These are phyloP conservation scores for Jackrogersella multiformis DNA, from an alignment of 495 filamentous ascomycete species.

Conservation along the genomic window DNA sequence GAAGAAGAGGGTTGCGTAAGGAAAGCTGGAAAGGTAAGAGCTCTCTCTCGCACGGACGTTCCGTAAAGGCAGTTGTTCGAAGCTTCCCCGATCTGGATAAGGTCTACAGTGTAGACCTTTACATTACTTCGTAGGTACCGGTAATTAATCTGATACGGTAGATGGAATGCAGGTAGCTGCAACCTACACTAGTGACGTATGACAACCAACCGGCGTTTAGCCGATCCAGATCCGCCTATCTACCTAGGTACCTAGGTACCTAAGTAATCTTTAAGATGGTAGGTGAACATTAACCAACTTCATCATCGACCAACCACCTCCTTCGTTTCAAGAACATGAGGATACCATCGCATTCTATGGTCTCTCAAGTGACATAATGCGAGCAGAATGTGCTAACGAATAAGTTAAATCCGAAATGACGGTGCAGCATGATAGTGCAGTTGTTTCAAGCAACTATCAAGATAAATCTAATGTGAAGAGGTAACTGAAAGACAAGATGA, in stretches of 20 bases:
- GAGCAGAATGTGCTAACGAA: neutral
- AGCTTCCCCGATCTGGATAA: constrained; percentile 28
- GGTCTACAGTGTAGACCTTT: too few species aligned
- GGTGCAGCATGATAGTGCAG: constrained; percentile 2
- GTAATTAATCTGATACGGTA: constrained; percentile 21
- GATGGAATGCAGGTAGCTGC: constrained; percentile 3
- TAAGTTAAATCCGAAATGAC: neutral
- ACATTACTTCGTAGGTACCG: too few species aligned
- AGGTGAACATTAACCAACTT: neutral
- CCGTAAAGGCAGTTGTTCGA: constrained; percentile 13
- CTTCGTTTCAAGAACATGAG: constrained; percentile 5
- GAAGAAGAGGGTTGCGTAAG: constrained; percentile 6
- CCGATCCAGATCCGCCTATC: constrained; percentile 1
- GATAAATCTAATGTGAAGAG: constrained; percentile 3
- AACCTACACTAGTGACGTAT: neutral
- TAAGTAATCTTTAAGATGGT: too few species aligned
- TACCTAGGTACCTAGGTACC: too few species aligned
- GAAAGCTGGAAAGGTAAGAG: constrained; percentile 1
- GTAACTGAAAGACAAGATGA: constrained; percentile 62
- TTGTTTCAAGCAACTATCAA: neutral
- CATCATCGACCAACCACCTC: constrained; percentile 16
- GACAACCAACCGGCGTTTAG: constrained; percentile 20
- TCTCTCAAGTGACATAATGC: neutral
- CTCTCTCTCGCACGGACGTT: neutral
- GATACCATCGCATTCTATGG: constrained; percentile 1